These are phyloP conservation scores for Neurospora sp. DNA, from an alignment of 2,329 filamentous ascomycete genomes.

Conservation along the genomic window DNA sequence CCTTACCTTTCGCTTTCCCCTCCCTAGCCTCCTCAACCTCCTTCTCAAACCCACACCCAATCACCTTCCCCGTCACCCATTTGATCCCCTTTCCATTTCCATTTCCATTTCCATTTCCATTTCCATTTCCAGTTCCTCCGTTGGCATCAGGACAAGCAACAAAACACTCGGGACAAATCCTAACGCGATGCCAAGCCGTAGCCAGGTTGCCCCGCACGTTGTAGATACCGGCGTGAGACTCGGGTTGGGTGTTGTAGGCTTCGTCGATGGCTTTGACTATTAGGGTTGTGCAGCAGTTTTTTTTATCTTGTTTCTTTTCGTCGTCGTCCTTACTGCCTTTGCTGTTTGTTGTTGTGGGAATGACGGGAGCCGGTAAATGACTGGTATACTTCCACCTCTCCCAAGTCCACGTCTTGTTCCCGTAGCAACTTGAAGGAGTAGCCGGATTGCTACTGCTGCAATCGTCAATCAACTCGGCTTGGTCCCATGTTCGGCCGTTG, in stretches of 20 bases:
- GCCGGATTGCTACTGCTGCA: conserved; percentile 20
- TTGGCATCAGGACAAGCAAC: conserved; percentile 4
- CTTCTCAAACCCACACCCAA: conserved; percentile 20
- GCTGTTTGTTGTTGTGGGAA: background rate
- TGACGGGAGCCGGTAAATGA: conserved; percentile 17
- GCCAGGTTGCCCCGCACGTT: conserved; percentile 56
- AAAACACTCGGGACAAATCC: conserved; percentile 24
- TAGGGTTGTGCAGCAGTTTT: conserved; percentile 35
- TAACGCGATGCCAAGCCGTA: conserved; percentile 56
- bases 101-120: background rate
- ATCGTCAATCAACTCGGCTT: conserved; percentile 49
- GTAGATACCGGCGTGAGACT: conserved; percentile 48
- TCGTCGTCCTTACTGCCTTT: too few relatives aligned
- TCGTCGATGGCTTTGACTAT: conserved; percentile 59
- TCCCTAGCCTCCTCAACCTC: conserved; percentile 14
- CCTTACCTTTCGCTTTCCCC: background rate
- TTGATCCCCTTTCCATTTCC: conserved; percentile 14
- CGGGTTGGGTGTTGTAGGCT: conserved; percentile 56
- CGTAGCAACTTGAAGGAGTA: conserved; percentile 19
- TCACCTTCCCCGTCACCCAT: conserved; percentile 20
- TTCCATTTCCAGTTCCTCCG: background rate
- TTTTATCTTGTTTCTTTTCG: background rate
- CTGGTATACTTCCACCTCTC: conserved; percentile 49
- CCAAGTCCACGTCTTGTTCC: conserved; percentile 51
- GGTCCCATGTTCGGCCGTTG: conserved; percentile 52